Evolutionary conservation across 805 yeast genomes (phyloP), one percentile per base, ranked within the genome.

Genomic region (Saccharomycopsis fodiens): DNA sequence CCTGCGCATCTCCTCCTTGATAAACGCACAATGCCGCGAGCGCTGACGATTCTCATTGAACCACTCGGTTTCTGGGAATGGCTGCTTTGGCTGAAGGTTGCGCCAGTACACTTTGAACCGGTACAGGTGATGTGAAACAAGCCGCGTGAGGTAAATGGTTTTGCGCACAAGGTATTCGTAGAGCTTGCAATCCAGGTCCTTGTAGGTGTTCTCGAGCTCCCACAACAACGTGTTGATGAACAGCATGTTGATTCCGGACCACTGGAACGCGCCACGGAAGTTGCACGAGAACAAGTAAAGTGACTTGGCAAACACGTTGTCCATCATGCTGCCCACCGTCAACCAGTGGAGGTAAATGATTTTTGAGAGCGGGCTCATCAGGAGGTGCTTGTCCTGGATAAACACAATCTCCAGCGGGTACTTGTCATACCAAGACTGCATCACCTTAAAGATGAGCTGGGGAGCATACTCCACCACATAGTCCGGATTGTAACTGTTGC

Each of bases 301-400:
- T 2, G 39, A 22, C 22, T 43, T 48, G n/a, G 53, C 39, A 16
- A 47, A 50, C 19, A 50, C 43, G 16, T 47, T 47, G 38, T 50
- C 53, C 3, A 50, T 30, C 12, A 41, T n/a, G 30, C 35, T 34
- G 8, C 38, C 45, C 15, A 35, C 22, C 2, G 53, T 45, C 16
- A 32, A 31, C 51, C 53, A 50, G 42, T 40, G 42, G 12, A 50
- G 23, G 29, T 44, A 47, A 3, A 47, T 35, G 7, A 50, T 40
- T 19, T 41, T 41, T 4, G 46, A 50, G 36, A 49, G 31, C 6
- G 41, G 25, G 5, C 23, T 13, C 30, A 49, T 36, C 13, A 41
- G 29, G 17, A 23, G 25, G n/a, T 42, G 31, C 1, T 27, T 17
- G 19, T n/a, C 20, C 17, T 40, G 40, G 38, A 49, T 42, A 40